These are phyloP conservation scores for Wickerhamiella australiensis DNA, from an alignment of 805 yeast genomes.

Conservation along the genomic window DNA sequence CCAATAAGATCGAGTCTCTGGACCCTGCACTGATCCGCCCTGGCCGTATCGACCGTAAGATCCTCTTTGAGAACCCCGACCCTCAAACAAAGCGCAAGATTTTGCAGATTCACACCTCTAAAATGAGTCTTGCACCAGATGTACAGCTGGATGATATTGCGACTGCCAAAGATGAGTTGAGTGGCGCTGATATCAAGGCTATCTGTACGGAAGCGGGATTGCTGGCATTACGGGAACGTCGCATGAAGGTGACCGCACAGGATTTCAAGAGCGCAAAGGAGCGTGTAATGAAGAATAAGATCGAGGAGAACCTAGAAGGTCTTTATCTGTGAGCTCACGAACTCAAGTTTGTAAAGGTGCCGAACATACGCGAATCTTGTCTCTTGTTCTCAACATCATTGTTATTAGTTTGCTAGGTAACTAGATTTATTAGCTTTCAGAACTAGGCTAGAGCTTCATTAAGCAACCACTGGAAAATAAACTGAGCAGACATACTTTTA, in stretches of 20 bases:
- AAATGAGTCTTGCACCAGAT: conserved; percentile 81
- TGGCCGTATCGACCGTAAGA: conserved; percentile 93
- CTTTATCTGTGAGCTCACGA: conserved; percentile 48
- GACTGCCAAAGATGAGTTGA: conserved; percentile 80
- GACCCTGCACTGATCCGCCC: conserved; percentile 97
- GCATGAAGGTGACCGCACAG: conserved; percentile 93
- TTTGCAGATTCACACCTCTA: conserved; percentile 79
- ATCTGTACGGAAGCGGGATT: conserved; percentile 96
- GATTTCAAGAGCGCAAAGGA: conserved; percentile 92
- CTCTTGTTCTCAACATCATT: too few relatives aligned
- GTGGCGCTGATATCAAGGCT: conserved; percentile 97
- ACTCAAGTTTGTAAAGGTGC: too few relatives aligned
- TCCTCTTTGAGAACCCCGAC: conserved; percentile 91
- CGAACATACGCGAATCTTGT: too few relatives aligned
- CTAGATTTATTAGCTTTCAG: too few relatives aligned
- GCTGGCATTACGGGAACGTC: conserved; percentile 86
- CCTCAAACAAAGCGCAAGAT: conserved; percentile 87
- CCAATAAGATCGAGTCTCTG: conserved; percentile 83
- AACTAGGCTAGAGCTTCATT: too few relatives aligned
- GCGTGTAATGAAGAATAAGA: conserved; percentile 89
- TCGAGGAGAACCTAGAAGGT: conserved; percentile 92
- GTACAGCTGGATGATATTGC: conserved; percentile 84
- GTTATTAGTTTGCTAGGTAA: too few relatives aligned
- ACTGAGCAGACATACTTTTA: too few relatives aligned
- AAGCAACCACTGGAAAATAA: too few relatives aligned